Percentiles rank a stretch among this genome's conserved stretches.
phyloP scores from a whole-genome alignment of 2,329 filamentous ascomycete species.

The Bipolaris gigantea region DNA sequence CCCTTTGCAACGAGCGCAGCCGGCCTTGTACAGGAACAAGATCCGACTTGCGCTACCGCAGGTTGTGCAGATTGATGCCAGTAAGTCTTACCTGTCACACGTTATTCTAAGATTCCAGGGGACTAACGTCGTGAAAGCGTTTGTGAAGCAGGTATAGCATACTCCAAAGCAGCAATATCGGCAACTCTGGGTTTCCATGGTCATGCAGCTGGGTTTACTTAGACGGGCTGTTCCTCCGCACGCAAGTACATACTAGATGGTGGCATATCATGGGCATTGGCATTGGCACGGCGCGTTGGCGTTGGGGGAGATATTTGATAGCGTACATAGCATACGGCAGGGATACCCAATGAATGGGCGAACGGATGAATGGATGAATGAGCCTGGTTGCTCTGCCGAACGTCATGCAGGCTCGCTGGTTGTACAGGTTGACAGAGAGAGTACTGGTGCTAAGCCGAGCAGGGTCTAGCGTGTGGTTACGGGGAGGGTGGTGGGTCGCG shows the following conservation, averaged over 20 bases:
- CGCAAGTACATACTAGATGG: neutral
- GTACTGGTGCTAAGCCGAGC: neutral
- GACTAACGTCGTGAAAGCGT: conserved; percentile 5
- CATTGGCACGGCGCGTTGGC: conserved; percentile 10
- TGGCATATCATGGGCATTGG: neutral
- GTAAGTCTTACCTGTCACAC: conserved; percentile 61
- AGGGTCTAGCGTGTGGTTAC: conserved; percentile 4
- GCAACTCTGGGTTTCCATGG: too few relatives aligned
- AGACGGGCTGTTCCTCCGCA: neutral
- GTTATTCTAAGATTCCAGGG: neutral
- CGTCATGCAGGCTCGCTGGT: neutral
- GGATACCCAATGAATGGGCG: conserved; percentile 10
- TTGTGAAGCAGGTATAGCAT: conserved; percentile 17
- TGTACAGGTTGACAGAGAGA: neutral
- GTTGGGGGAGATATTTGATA: neutral
- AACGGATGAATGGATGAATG: conserved; percentile 6
- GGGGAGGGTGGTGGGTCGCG: conserved; percentile 6
- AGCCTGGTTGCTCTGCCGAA: neutral
- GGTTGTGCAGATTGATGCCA: conserved; percentile 92
- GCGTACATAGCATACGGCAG: neutral
- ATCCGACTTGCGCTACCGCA: conserved; percentile 84
- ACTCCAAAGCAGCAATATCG: neutral
- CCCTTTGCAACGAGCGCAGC: conserved; percentile 75
- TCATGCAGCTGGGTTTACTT: neutral
- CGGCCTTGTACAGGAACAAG: conserved; percentile 93